Evolutionary conservation across 805 yeast species (phyloP).

Genomic region (Wickerhamiella qilinensis): DNA sequence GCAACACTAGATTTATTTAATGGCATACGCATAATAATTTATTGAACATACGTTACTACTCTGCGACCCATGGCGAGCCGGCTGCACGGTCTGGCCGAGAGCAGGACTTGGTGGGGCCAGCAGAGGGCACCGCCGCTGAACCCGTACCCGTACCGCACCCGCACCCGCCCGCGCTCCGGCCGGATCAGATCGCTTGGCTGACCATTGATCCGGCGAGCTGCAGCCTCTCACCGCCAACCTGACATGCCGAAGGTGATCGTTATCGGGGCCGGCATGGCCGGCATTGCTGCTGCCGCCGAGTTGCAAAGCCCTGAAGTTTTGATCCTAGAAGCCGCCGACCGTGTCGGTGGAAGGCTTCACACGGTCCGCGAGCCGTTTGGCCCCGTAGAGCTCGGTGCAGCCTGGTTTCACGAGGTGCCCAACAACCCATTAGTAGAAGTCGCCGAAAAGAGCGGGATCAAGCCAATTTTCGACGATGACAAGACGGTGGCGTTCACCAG

Average conservation of each 20-base stretch:
- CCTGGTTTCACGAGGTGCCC: constrained; percentile 16
- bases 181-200: too few relatives aligned
- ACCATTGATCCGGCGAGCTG: too few relatives aligned
- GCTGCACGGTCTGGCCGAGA: too few relatives aligned
- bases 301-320: constrained; percentile 13
- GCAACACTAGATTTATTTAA: too few relatives aligned
- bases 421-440: constrained; percentile 11
- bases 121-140: too few relatives aligned
- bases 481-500: constrained; percentile 6
- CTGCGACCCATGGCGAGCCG: too few relatives aligned
- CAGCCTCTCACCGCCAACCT: too few relatives aligned
- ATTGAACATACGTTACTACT: too few relatives aligned
- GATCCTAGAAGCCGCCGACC: constrained; percentile 19
- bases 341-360: constrained; percentile 19
- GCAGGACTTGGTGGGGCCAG: too few relatives aligned
- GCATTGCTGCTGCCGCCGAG: constrained; percentile 19
- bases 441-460: constrained; percentile 10
- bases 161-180: too few relatives aligned
- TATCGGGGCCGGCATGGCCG: constrained; percentile 22
- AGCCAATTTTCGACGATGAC: constrained; percentile 12
- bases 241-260: constrained; percentile 8
- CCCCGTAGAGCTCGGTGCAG: constrained; percentile 15
- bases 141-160: too few relatives aligned
- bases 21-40: too few relatives aligned
- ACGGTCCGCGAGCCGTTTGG: constrained; percentile 7